Percentiles rank a stretch among this genome's conserved stretches.
Evolutionary conservation across 805 yeast genomes (phyloP).

Genomic region (Kodamaea nitidulidarum): DNA sequence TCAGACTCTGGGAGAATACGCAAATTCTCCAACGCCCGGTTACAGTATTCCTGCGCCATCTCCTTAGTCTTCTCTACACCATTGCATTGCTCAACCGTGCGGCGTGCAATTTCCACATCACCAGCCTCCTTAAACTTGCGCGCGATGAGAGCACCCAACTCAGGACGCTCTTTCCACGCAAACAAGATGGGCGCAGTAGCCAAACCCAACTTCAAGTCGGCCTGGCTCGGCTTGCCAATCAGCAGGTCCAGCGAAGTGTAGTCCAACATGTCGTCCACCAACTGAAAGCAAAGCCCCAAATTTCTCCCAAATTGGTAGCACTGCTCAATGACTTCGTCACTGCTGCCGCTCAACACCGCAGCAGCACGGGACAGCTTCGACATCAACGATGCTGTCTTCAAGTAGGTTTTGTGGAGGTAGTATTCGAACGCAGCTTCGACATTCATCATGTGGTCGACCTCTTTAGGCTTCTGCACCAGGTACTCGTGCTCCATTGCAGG

Average conservation of each 20-base stretch:
- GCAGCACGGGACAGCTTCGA: conserved; percentile 91
- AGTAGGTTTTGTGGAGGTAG: conserved; percentile 89
- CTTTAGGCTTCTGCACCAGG: conserved; percentile 37
- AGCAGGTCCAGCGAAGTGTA: conserved; percentile 82
- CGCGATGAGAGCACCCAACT: conserved; percentile 75
- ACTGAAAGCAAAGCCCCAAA: conserved; percentile 91
- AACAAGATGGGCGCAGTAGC: conserved; percentile 95
- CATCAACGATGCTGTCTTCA: conserved; percentile 91
- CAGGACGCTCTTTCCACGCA: conserved; percentile 90
- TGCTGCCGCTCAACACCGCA: conserved; percentile 86
- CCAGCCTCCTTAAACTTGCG: conserved; percentile 79
- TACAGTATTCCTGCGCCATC: conserved; percentile 76
- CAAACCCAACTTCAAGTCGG: conserved; percentile 87
- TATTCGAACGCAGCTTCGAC: conserved; percentile 93
- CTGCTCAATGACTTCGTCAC: conserved; percentile 69
- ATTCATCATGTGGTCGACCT: conserved; percentile 56
- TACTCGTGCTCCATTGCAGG: conserved; percentile 60
- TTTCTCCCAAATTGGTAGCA: conserved; percentile 91
- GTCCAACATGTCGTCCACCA: conserved; percentile 94
- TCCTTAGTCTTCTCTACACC: conserved; percentile 75
- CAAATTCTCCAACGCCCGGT: conserved; percentile 68
- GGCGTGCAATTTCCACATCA: conserved; percentile 79
- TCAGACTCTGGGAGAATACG: conserved; percentile 80
- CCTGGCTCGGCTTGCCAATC: conserved; percentile 94
- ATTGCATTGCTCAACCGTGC: conserved; percentile 61